These are phyloP conservation scores for Brachypodium distachyon DNA, from an alignment of 202 grass and related monocot genomes.

Conservation along the genomic window DNA sequence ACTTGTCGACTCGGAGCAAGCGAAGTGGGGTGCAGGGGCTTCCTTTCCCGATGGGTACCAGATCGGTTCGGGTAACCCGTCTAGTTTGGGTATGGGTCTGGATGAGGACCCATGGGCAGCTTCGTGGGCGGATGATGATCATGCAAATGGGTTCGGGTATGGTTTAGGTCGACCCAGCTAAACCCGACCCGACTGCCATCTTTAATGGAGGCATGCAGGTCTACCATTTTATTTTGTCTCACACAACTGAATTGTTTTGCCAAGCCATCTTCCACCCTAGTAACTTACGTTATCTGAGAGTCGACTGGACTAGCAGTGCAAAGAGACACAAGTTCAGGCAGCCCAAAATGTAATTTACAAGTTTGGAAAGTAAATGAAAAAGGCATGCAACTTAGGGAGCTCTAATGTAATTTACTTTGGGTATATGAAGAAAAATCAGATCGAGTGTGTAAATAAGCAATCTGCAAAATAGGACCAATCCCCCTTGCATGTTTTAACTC, in stretches of 20 bases:
- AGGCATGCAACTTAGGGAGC: neutral
- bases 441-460: neutral
- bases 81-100: too few relatives aligned
- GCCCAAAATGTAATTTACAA: neutral
- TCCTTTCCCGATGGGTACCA: too few relatives aligned
- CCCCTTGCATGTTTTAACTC: neutral
- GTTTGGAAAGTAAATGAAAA: neutral
- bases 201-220: too few relatives aligned
- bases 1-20: too few relatives aligned
- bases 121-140: too few relatives aligned
- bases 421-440: neutral
- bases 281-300: neutral
- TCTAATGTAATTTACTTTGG: neutral
- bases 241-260: neutral
- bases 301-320: neutral
- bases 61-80: too few relatives aligned
- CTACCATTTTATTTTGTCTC: neutral
- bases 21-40: too few relatives aligned
- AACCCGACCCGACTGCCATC: too few relatives aligned
- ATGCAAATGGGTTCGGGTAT: too few relatives aligned
- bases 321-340: neutral
- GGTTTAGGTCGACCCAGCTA: too few relatives aligned
- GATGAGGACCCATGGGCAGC: too few relatives aligned
- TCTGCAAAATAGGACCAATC: neutral
- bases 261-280: neutral